Percentiles rank a stretch among this genome's conserved stretches.
Evolutionary conservation across 768 basidiomycete genomes (phyloP).

Genomic region (Leucocoprinus leucothites): DNA sequence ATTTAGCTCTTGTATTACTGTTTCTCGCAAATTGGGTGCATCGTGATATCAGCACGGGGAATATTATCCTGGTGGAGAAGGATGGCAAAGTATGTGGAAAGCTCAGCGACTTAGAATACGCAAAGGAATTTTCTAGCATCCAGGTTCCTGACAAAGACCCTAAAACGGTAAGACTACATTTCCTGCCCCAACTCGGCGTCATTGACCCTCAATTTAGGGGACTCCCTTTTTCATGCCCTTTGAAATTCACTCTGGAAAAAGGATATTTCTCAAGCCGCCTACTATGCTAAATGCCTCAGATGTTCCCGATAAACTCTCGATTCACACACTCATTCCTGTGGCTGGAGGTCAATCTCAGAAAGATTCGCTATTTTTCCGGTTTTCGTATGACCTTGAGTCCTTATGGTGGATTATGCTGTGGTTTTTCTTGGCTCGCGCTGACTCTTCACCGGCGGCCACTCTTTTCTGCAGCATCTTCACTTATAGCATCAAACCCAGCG

Average conservation of each 20-base stretch:
- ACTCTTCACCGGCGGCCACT: no score
- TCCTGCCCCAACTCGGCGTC: not conserved
- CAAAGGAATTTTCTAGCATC: not conserved
- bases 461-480: no score
- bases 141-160: not conserved
- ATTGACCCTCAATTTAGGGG: not conserved
- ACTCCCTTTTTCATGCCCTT: constrained; percentile 6
- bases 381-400: not conserved
- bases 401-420: not conserved
- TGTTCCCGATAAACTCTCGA: not conserved
- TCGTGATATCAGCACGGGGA: constrained; percentile 9
- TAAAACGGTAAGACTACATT: not conserved
- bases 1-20: no score
- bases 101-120: constrained; percentile 7
- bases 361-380: not conserved
- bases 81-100: not conserved
- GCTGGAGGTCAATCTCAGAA: no score
- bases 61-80: not conserved
- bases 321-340: not conserved
- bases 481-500: no score
- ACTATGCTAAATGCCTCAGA: no score
- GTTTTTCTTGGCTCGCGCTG: no score
- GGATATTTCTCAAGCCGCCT: not conserved
- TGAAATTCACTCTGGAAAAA: not conserved
- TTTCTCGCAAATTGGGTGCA: not conserved